Percentiles rank a stretch among this genome's conserved stretches.
Evolutionary conservation across 805 yeast genomes (phyloP).

Genomic region (Wickerhamomyces strasburgensis): DNA sequence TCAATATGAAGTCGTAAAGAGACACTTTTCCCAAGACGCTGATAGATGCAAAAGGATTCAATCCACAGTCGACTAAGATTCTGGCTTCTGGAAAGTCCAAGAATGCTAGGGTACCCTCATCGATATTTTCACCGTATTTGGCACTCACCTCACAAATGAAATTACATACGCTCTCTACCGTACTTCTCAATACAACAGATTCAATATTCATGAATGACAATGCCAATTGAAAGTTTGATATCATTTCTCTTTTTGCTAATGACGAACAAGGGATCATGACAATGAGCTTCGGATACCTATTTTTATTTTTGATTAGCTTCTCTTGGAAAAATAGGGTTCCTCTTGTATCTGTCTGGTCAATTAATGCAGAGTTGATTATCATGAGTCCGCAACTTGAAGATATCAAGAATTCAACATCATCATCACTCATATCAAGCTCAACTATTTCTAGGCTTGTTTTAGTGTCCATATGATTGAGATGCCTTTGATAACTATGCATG

Average conservation of each 20-base stretch:
- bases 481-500: constrained; percentile 3
- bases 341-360: constrained; percentile 11
- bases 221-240: constrained; percentile 14
- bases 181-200: constrained; percentile 1
- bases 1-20: constrained; percentile 5
- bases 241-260: constrained; percentile 3
- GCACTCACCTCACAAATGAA: constrained; percentile 7
- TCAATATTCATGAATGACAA: constrained; percentile 11
- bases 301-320: neutral
- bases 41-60: constrained; percentile 12
- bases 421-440: constrained; percentile 14
- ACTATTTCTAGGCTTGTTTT: constrained; percentile 5
- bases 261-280: constrained; percentile 6
- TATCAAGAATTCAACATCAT: constrained; percentile 17
- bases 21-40: constrained; percentile 5
- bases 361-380: constrained; percentile 4
- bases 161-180: constrained; percentile 1
- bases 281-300: constrained; percentile 2
- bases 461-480: constrained; percentile 1
- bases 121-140: neutral
- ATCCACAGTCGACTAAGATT: constrained; percentile 14
- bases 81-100: constrained; percentile 3
- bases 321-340: constrained; percentile 10
- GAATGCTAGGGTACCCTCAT: neutral
- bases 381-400: constrained; percentile 11